A percentile compares a stretch with the other conserved stretches of the same genome.
These are phyloP conservation scores for Syncephalastrum racemosum DNA, from an alignment of 371 early-diverging fungal species.

Conservation along the genomic window DNA sequence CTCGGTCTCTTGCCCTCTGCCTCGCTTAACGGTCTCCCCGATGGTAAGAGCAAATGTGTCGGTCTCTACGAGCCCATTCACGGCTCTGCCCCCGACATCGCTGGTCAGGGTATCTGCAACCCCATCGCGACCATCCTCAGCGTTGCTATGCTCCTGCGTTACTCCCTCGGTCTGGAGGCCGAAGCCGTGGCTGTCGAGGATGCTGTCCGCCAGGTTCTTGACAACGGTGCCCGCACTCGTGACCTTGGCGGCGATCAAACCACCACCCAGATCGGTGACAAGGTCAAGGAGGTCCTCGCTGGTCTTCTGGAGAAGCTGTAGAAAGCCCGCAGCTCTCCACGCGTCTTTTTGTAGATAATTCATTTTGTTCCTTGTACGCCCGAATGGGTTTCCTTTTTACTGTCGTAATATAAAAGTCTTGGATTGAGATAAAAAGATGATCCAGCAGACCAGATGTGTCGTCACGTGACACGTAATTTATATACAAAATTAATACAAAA, in stretches of 20 bases:
- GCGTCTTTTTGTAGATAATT: too few relatives aligned
- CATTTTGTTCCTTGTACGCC: too few relatives aligned
- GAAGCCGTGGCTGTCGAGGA: slow-evolving; percentile 90
- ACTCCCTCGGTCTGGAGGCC: slow-evolving; percentile 85
- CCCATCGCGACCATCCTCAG: slow-evolving; percentile 96
- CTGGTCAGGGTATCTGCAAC: slow-evolving; percentile 94
- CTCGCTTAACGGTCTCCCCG: slow-evolving; percentile 81
- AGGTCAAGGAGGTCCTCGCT: slow-evolving; percentile 75
- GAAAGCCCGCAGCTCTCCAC: not conserved
- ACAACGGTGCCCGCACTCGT: slow-evolving; percentile 82
- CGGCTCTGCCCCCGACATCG: slow-evolving; percentile 98
- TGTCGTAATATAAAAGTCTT: slow-evolving; percentile 2
- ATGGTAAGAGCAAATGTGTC: slow-evolving; percentile 67
- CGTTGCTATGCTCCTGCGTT: slow-evolving; percentile 91
- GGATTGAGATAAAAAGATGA: too few relatives aligned
- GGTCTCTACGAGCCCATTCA: slow-evolving; percentile 98
- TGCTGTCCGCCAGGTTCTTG: slow-evolving; percentile 91
- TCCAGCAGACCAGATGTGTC: not conserved
- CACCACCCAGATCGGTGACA: slow-evolving; percentile 88
- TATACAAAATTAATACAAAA: too few relatives aligned
- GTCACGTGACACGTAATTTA: not conserved
- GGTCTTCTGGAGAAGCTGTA: slow-evolving; percentile 49
- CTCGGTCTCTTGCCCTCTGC: slow-evolving; percentile 95
- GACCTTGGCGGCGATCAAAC: slow-evolving; percentile 87
- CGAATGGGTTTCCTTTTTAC: too few relatives aligned